These are phyloP conservation scores for Termitomyces sp. DNA, from an alignment of 768 basidiomycete species.

Conservation along the genomic window DNA sequence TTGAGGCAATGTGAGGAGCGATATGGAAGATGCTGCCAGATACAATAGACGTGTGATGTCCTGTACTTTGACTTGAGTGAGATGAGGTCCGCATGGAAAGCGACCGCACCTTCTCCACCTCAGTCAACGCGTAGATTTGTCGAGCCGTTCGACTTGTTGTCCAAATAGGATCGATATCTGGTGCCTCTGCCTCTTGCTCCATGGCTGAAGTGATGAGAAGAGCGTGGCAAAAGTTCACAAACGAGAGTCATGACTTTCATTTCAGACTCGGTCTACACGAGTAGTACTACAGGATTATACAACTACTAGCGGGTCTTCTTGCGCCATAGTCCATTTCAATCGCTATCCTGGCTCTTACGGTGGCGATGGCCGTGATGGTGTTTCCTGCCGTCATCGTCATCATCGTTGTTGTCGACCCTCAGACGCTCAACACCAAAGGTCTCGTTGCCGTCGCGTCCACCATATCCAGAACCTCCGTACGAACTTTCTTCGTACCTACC, in stretches of 20 bases:
- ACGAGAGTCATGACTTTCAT: not conserved
- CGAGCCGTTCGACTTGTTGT: slow-evolving; percentile 76
- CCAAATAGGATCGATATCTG: slow-evolving; percentile 79
- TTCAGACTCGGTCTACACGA: not conserved
- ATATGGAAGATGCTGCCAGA: slow-evolving; percentile 75
- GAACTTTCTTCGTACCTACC: slow-evolving; percentile 16
- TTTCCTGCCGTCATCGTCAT: slow-evolving; percentile 26
- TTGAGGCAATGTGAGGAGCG: slow-evolving; percentile 79
- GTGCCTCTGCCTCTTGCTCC: slow-evolving; percentile 33
- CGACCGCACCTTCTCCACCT: slow-evolving; percentile 69
- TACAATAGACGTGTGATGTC: slow-evolving; percentile 76
- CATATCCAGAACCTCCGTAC: slow-evolving; percentile 14
- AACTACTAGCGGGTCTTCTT: not conserved
- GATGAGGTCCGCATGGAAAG: not conserved
- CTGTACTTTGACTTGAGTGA: slow-evolving; percentile 35
- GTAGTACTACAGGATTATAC: too few relatives aligned
- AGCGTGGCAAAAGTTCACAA: slow-evolving; percentile 11
- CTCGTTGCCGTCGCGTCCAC: slow-evolving; percentile 29
- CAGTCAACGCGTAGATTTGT: slow-evolving; percentile 77
- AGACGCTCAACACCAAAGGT: slow-evolving; percentile 55
- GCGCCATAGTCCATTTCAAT: slow-evolving; percentile 3
- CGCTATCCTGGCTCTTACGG: slow-evolving; percentile 17
- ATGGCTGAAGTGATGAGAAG: slow-evolving; percentile 17
- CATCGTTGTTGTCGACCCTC: slow-evolving; percentile 36
- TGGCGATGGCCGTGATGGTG: slow-evolving; percentile 15